Conservation (phyloP, 805 yeast species). For the Osmozyma mogii region DNA sequence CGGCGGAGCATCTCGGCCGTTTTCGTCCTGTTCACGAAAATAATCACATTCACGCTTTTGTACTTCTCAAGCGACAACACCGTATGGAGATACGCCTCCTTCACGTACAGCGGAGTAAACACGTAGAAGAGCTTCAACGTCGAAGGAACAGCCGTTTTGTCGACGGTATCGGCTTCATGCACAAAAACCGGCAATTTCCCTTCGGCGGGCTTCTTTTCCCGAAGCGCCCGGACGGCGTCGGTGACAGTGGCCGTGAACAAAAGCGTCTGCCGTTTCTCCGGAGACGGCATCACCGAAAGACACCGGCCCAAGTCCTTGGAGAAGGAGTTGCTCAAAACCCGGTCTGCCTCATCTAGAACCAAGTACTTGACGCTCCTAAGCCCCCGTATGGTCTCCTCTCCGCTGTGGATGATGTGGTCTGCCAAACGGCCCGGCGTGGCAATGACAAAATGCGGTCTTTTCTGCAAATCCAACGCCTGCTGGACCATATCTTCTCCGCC, state of each 20-base stretch:
- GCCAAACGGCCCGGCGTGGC: slow-evolving; percentile 98
- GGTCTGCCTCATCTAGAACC: slow-evolving; percentile 94
- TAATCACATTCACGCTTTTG: slow-evolving; percentile 62
- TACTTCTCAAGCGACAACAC: slow-evolving; percentile 57
- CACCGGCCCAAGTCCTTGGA: slow-evolving; percentile 71
- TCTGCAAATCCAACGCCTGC: slow-evolving; percentile 75
- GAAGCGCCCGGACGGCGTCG: slow-evolving; percentile 77
- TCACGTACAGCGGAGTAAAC: slow-evolving; percentile 78
- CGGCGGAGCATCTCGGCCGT: slow-evolving; percentile 86
- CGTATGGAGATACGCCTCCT: slow-evolving; percentile 78
- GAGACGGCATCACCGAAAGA: slow-evolving; percentile 60
- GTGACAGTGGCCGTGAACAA: slow-evolving; percentile 95
- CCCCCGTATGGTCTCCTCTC: slow-evolving; percentile 80
- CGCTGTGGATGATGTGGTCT: slow-evolving; percentile 79
- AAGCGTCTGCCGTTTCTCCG: slow-evolving; percentile 74
- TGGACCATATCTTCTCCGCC: slow-evolving; percentile 95
- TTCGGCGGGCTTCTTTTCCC: slow-evolving; percentile 53
- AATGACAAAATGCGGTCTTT: slow-evolving; percentile 85
- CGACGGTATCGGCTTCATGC: slow-evolving; percentile 69
- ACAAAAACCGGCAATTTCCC: slow-evolving; percentile 50
- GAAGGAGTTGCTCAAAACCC: slow-evolving; percentile 77
- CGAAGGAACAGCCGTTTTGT: slow-evolving; percentile 73
- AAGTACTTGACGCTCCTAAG: slow-evolving; percentile 69
- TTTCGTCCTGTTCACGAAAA: slow-evolving; percentile 84
- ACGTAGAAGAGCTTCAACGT: slow-evolving; percentile 60